A percentile compares a stretch with the other conserved stretches of the same genome.
Conservation (phyloP, 1,284 basidiomycete genomes). For the Exobasidium rhododendri region DNA sequence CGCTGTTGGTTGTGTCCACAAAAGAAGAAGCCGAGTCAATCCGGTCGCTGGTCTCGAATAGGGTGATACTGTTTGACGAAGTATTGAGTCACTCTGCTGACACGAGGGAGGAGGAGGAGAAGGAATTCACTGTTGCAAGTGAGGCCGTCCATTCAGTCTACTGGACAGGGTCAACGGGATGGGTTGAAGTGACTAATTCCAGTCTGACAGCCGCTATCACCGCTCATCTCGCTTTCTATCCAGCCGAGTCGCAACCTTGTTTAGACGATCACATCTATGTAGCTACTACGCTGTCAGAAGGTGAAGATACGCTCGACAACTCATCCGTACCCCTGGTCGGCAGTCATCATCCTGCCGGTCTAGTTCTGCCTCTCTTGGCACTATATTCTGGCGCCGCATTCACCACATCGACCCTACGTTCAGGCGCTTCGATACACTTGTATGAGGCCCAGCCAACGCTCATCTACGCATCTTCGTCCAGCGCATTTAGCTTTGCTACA, state of each 20-base stretch:
- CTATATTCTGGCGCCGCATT: slow-evolving; percentile 49
- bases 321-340: slow-evolving; percentile 11
- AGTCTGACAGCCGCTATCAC: slow-evolving; percentile 39
- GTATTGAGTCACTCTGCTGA: slow-evolving; percentile 23
- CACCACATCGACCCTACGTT: slow-evolving; percentile 24
- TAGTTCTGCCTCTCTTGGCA: slow-evolving; percentile 37
- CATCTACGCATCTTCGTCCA: slow-evolving; percentile 34
- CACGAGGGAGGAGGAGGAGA: slow-evolving; percentile 3
- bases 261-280: slow-evolving; percentile 25
- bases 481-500: slow-evolving; percentile 31
- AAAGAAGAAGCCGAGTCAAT: slow-evolving; percentile 22
- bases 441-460: slow-evolving; percentile 27
- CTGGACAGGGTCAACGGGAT: slow-evolving; percentile 31
- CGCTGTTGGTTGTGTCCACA: slow-evolving; percentile 29
- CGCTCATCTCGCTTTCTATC: slow-evolving; percentile 39
- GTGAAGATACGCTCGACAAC: not conserved
- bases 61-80: slow-evolving; percentile 26
- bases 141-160: slow-evolving; percentile 30
- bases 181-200: slow-evolving; percentile 35
- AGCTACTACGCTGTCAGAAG: not conserved
- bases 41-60: slow-evolving; percentile 16
- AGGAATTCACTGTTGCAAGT: slow-evolving; percentile 16
- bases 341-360: slow-evolving; percentile 23
- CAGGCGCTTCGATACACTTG: slow-evolving; percentile 22
- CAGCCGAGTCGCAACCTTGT: slow-evolving; percentile 43